These are phyloP conservation scores for Sarocladium kiliense DNA, from an alignment of 2,329 filamentous ascomycete genomes.

Conservation along the genomic window DNA sequence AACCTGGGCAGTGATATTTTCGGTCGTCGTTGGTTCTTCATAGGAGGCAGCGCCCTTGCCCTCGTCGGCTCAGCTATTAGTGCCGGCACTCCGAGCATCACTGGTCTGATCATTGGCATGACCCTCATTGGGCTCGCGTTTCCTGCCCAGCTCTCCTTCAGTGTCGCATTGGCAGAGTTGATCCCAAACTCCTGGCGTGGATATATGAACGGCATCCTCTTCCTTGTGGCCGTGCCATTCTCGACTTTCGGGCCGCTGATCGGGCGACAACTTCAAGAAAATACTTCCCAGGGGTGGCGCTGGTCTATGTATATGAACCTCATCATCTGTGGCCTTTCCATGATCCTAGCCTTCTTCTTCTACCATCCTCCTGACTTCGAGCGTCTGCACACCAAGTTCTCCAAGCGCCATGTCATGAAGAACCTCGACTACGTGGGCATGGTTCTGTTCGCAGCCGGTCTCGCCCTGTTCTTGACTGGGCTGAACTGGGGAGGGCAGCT, in stretches of 20 bases:
- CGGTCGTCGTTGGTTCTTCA: conserved; percentile 1
- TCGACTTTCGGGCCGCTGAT: not conserved
- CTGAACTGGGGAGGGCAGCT: too few species aligned
- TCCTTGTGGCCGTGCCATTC: not conserved
- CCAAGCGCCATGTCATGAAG: too few species aligned
- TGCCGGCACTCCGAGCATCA: too few species aligned
- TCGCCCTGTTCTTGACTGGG: too few species aligned
- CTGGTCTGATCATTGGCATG: too few species aligned
- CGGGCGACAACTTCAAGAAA: not conserved
- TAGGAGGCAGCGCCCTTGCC: not conserved
- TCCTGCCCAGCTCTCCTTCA: not conserved
- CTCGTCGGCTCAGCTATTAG: too few species aligned
- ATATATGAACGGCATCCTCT: not conserved
- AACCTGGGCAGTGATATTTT: not conserved
- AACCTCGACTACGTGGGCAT: too few species aligned
- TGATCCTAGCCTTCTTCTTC: too few species aligned
- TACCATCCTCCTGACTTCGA: not conserved
- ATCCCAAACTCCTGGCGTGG: not conserved
- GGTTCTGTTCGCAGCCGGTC: too few species aligned
- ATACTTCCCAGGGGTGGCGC: not conserved
- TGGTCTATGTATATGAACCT: conserved; percentile 2
- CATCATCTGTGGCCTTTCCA: not conserved
- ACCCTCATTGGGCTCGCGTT: not conserved
- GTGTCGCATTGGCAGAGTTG: not conserved
- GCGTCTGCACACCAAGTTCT: too few species aligned